Base-by-base conservation (phyloP, 495 filamentous ascomycete species). In the Penicillium arizonense region DNA sequence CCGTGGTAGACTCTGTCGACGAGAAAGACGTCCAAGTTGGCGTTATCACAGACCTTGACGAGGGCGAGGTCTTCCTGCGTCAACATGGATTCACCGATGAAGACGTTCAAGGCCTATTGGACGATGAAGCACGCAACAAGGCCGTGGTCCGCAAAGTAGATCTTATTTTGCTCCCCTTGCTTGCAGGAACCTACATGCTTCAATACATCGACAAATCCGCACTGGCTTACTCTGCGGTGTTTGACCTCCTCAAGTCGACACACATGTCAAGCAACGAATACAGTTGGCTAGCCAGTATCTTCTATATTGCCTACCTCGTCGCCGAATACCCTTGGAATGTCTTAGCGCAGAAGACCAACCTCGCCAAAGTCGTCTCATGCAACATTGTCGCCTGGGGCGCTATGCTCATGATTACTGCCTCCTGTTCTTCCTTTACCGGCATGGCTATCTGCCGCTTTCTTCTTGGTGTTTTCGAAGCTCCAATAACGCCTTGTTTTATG, bases 201-300 rank as follows among this genome's bases (percentile, higher is more conserved):
- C 69, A 72, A 44, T 72, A 72, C 37, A 72, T 72, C 49, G 69
- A 72, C 53, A 72, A 72, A 53, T 61, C 64, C 36, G 67, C 70
- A 6, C 55, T 71, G 11, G 61, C 65, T 14, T 73, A 71, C 50
- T 67, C 63, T 1, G 70, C 68, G 7, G 68, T 71, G 5, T 71
- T 73, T 13, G 70, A 73, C 47, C 57, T 69, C 4, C 56, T 73
- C 9, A 44, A 56, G 3, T 58, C 50, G 32, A 70, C 53, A 33
- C 59, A 56, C 40, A 69, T 59, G 66, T 64, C 56, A 44, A 59
- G 65, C 21, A 58, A 72, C 40, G 59, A 76, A 51, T 75, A 80
- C 46, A 76, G 77, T 63, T 82, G 79, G 79, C 61, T 80, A 6
- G 70, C 74, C 5, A 75, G 71, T 49, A 73, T 79, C 45, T 84